Evolutionary conservation across 371 early-diverging fungal species (phyloP).

Genomic region (Syncephalastrum contaminatum): DNA sequence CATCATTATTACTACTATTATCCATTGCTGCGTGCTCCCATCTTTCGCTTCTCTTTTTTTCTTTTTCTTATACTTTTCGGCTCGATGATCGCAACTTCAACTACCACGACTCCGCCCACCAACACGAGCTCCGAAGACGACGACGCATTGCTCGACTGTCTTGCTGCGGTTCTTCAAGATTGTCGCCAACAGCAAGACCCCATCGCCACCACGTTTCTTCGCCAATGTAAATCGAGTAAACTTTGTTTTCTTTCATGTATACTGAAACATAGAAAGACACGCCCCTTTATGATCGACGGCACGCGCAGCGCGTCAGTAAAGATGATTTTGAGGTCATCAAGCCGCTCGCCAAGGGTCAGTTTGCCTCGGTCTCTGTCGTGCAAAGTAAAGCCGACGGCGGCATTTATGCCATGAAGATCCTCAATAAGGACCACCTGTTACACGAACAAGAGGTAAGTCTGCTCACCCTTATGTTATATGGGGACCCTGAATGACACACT

Average conservation of each 20-base stretch:
- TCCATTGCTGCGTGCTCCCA: too few species aligned
- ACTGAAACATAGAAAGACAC: too few species aligned
- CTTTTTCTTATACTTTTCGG: too few species aligned
- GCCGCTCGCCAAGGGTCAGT: constrained; percentile 89
- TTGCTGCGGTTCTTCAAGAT: constrained; percentile 18
- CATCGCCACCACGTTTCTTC: constrained; percentile 6
- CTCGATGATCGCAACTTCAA: too few species aligned
- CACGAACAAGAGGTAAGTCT: constrained; percentile 73
- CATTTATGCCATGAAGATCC: constrained; percentile 95
- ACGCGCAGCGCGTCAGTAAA: constrained; percentile 57
- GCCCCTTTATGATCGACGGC: too few species aligned
- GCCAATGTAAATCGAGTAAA: constrained; percentile 12
- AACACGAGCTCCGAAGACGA: constrained; percentile 1
- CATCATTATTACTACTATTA: too few species aligned
- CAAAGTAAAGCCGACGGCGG: constrained; percentile 45
- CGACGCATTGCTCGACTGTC: constrained; percentile 16
- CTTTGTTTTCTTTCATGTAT: neutral
- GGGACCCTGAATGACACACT: constrained; percentile 2
- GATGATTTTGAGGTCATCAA: constrained; percentile 86
- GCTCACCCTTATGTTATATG: neutral
- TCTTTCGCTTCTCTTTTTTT: too few species aligned
- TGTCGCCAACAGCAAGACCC: neutral
- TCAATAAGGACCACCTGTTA: constrained; percentile 84
- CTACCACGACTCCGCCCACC: too few species aligned
- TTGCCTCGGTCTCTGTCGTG: constrained; percentile 55